phyloP scores from a whole-genome alignment of 179 eudicot genomes.

The Dionaea muscipula region DNA sequence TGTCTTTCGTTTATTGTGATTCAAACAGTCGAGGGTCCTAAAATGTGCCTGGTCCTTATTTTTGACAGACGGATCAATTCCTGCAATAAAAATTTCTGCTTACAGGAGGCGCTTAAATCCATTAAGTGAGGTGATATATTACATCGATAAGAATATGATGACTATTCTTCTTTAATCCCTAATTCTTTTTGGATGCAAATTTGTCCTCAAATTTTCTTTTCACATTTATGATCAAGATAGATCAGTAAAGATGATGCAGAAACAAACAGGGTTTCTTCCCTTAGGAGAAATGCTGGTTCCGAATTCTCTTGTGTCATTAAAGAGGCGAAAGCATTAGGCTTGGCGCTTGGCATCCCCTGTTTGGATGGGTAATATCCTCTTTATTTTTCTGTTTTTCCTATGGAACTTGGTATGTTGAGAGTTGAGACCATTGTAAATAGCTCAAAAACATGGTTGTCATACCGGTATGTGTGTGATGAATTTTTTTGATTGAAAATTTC shows the following conservation, averaged over 20 bases:
- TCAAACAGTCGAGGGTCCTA: not conserved
- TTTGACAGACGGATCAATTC: conserved; percentile 74
- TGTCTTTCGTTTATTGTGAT: not conserved
- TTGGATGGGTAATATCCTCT: conserved; percentile 58
- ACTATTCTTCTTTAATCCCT: not conserved
- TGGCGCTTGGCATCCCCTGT: conserved; percentile 80
- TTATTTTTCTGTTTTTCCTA: not conserved
- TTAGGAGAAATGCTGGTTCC: conserved; percentile 76
- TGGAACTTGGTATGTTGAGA: no score
- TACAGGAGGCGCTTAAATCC: conserved; percentile 64
- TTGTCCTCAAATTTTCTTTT: conserved; percentile 6
- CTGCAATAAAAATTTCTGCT: conserved; percentile 70
- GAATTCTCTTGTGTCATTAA: conserved; percentile 81
- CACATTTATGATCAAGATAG: conserved; percentile 30
- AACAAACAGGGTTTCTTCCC: conserved; percentile 30
- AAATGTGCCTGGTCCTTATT: not conserved
- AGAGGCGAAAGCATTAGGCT: conserved; percentile 70
- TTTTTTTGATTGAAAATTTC: no score
- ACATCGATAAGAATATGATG: conserved; percentile 1
- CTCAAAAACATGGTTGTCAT: no score
- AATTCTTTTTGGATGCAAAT: not conserved
- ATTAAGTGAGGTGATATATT: conserved; percentile 41
- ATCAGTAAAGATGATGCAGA: conserved; percentile 36
- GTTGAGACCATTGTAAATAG: no score
- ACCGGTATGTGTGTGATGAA: no score